Percentiles rank a stretch among this genome's conserved stretches.
Conservation (phyloP, 1,284 basidiomycete genomes). For the Puccinia horiana region DNA sequence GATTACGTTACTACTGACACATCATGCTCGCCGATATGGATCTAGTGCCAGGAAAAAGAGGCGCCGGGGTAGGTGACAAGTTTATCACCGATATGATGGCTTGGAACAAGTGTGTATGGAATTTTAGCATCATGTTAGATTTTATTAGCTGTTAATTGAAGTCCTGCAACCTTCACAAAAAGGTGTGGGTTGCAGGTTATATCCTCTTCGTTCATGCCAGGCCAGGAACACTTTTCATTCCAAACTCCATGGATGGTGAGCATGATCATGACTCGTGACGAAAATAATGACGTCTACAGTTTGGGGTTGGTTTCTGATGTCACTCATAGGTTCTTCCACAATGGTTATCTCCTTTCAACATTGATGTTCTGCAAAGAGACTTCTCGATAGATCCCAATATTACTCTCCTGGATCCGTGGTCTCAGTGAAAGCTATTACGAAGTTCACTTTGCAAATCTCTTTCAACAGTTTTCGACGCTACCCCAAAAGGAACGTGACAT, state of each 20-base stretch:
- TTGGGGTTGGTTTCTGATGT: constrained; percentile 5
- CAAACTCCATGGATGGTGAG: neutral
- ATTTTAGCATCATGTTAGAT: neutral
- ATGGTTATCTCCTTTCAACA: neutral
- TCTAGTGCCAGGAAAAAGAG: neutral
- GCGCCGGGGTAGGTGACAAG: neutral
- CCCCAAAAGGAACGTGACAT: neutral
- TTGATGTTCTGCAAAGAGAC: constrained; percentile 12
- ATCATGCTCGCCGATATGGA: neutral
- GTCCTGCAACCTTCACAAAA: neutral
- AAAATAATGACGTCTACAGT: neutral
- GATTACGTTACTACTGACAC: neutral
- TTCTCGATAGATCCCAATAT: neutral
- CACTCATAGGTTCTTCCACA: constrained; percentile 22
- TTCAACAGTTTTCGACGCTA: neutral
- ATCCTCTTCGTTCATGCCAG: neutral
- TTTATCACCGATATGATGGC: neutral
- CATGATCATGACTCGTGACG: neutral
- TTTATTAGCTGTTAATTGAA: neutral
- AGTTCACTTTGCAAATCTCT: neutral
- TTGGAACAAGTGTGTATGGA: neutral
- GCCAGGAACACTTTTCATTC: neutral
- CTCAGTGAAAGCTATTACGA: neutral
- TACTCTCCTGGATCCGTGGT: neutral
- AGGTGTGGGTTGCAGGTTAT: neutral